Conservation (phyloP, 768 basidiomycete species). For the Boletus rufocinnamomeus region DNA sequence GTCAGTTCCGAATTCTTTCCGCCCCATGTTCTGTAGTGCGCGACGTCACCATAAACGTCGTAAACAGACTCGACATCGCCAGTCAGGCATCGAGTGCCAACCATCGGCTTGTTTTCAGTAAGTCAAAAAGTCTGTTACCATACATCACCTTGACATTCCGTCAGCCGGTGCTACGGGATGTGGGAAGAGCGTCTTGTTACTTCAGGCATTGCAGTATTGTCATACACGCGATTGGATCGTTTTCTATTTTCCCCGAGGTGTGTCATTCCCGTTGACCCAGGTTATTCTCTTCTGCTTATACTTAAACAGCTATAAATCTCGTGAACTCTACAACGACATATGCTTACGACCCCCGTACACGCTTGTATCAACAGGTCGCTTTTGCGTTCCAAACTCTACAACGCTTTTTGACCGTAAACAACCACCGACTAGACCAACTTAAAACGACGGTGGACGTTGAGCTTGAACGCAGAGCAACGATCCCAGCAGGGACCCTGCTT, state of each 20-base stretch:
- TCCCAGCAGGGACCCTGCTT: conserved; percentile 53
- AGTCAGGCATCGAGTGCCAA: conserved; percentile 49
- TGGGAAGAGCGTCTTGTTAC: conserved; percentile 78
- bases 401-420: conserved; percentile 63
- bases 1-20: conserved; percentile 68
- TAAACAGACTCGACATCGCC: conserved; percentile 55
- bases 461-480: conserved; percentile 47
- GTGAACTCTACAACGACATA: conserved; percentile 78
- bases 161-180: conserved; percentile 74
- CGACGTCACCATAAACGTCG: conserved; percentile 57
- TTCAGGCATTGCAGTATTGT: conserved; percentile 77
- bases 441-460: conserved; percentile 42
- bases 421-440: conserved; percentile 43
- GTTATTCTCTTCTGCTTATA: neutral
- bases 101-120: conserved; percentile 66
- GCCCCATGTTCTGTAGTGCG: conserved; percentile 74
- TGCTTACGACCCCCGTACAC: conserved; percentile 72
- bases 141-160: conserved; percentile 1
- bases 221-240: conserved; percentile 72
- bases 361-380: conserved; percentile 72
- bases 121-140: conserved; percentile 28
- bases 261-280: conserved; percentile 16
- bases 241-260: conserved; percentile 81
- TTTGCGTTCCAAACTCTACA: conserved; percentile 65
- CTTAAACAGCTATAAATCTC: conserved; percentile 48